phyloP scores from a whole-genome alignment of 345 rosid genomes.

The Dipteronia dyeriana region DNA sequence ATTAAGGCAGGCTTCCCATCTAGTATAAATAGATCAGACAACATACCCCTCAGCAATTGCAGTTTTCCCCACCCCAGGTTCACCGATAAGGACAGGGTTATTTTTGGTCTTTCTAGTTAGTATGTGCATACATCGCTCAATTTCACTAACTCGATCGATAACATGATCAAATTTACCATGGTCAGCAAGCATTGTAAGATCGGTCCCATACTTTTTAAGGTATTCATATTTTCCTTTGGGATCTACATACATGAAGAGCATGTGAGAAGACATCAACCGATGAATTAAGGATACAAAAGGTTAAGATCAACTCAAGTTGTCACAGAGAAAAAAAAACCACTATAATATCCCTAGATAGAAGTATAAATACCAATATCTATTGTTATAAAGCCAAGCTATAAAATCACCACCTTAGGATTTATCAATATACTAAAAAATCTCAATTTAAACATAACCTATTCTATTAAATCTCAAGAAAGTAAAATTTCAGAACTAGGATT shows the following conservation, averaged over 20 bases:
- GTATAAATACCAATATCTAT: background rate
- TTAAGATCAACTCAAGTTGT: constrained; percentile 1
- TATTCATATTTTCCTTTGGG: background rate
- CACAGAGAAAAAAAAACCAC: no score
- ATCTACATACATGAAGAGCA: constrained; percentile 19
- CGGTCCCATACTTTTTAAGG: constrained; percentile 3
- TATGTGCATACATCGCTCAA: constrained; percentile 2
- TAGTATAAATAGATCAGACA: background rate
- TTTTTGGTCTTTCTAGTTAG: background rate
- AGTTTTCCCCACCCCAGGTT: constrained; percentile 13
- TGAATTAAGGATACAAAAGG: background rate
- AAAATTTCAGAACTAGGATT: background rate
- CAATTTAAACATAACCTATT: background rate
- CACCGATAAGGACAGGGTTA: constrained; percentile 8
- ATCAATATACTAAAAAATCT: background rate
- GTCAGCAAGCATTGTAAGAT: background rate
- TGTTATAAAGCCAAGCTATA: background rate
- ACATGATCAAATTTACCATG: background rate
- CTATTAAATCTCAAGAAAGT: background rate
- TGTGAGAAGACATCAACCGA: background rate
- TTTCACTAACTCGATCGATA: constrained; percentile 12
- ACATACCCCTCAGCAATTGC: constrained; percentile 9
- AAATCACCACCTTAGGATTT: background rate
- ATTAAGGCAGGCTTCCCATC: background rate
- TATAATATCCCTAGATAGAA: background rate